Base-by-base conservation (phyloP, 176 grass and related monocot genomes). In the Paspalum vaginatum region DNA sequence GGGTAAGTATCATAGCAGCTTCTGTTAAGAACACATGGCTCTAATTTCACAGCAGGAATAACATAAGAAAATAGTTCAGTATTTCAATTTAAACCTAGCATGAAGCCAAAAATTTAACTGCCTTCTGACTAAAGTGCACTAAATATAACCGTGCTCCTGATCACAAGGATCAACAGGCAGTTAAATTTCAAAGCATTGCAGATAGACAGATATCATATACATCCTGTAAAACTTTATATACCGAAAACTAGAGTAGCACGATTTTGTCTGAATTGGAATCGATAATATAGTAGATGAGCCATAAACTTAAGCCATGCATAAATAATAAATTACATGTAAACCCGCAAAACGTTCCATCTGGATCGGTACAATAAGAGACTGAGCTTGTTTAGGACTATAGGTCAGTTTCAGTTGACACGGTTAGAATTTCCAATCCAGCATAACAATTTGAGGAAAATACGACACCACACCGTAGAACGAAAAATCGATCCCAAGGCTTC, bases 401-500 rank as follows among this genome's bases (percentile, higher is more conserved):
- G 13, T 16, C 7, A 48, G 9, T 65, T 65, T 14, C 47, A 56
- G 11, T 47, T 12, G 18, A 56, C 39, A 48, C 65, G 7, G 7
- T n/a, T 12, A 78, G 20, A 82, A 53, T 21, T 59, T 22, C 15
- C 55, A 32, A 84, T 5, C 16, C 26, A 81, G 20, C 14, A 9
- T 42, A 68, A 2, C 48, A 2, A 61, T 84, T 46, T 39, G 6
- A 46, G 17, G 24, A 57, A 57, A 67, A 67, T 20, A 66, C 9
- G 14, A 37, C 8, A 42, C 42, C 41, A 25, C 16, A 44, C 37
- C 71, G 24, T 74, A 6, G 59, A 53, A 37, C 58, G 49, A 53
- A 18, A n/a, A 78, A 71, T 61, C 83, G 16, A 65, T 22, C 56
- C 26, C 40, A 65, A 71, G 72, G 52, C 44, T 61, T 15, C 22